These are phyloP conservation scores for Amborella trichopoda DNA, from an alignment of 164 flowering plant genomes.

Conservation along the genomic window DNA sequence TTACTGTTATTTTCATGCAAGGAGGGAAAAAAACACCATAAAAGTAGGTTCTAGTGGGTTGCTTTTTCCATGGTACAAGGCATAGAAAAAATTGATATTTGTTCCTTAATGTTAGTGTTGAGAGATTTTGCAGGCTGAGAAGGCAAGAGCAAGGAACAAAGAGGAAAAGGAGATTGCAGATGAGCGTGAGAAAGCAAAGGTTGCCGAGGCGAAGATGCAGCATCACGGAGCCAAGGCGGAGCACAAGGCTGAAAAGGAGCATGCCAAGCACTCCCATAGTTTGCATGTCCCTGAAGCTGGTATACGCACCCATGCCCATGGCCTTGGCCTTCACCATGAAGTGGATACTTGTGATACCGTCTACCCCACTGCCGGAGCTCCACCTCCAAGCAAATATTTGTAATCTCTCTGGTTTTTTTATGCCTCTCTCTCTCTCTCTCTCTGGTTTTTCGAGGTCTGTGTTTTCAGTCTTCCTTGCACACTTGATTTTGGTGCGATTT, in stretches of 20 bases:
- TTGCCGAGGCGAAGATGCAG: slow-evolving; percentile 61
- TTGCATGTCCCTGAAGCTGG: slow-evolving; percentile 3
- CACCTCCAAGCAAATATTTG: too few species aligned
- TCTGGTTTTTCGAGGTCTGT: too few species aligned
- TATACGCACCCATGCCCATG: slow-evolving; percentile 6
- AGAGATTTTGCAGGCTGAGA: slow-evolving; percentile 30
- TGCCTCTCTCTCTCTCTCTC: too few species aligned
- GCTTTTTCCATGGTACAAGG: too few species aligned
- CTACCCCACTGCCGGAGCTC: slow-evolving; percentile 8
- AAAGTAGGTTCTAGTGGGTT: too few species aligned
- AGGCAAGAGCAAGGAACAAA: slow-evolving; percentile 37
- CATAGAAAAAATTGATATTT: too few species aligned
- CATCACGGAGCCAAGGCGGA: slow-evolving; percentile 30
- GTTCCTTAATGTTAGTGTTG: too few species aligned
- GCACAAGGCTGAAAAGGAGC: slow-evolving; percentile 29
- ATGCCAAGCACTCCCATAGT: slow-evolving; percentile 19
- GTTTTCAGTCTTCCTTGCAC: too few species aligned
- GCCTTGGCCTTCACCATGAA: slow-evolving; percentile 2
- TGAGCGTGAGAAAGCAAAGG: slow-evolving; percentile 50
- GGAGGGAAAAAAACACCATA: too few species aligned
- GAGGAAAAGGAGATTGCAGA: slow-evolving; percentile 47
- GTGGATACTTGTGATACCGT: slow-evolving; percentile 6
- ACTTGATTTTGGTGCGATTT: too few species aligned
- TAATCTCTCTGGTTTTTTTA: too few species aligned
- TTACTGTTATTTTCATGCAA: too few species aligned